Conservation (phyloP, 164 flowering plant species). For the Liriodendron chinense region DNA sequence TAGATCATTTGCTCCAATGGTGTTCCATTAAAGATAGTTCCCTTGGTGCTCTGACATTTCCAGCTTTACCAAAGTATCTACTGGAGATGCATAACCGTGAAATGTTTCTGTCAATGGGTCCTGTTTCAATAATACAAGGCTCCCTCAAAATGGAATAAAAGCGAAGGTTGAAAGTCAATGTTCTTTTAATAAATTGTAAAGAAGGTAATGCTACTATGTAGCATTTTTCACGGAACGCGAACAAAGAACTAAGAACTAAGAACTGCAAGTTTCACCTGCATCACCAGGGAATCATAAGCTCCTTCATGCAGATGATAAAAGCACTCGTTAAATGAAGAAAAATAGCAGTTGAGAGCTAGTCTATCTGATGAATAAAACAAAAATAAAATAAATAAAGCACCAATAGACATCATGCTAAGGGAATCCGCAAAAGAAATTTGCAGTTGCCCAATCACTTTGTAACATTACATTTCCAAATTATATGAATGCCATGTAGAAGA, state of each 20-base stretch:
- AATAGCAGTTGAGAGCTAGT: neutral
- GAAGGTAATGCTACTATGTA: neutral
- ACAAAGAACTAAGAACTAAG: neutral
- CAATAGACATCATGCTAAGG: neutral
- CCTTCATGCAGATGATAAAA: neutral
- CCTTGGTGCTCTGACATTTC: no score
- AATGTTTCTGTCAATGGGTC: neutral
- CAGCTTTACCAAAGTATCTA: neutral
- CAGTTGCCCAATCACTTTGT: neutral
- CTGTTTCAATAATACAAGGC: neutral
- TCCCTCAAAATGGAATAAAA: no score
- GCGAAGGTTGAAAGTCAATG: no score
- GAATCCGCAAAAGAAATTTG: neutral
- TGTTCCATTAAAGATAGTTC: neutral
- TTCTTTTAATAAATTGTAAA: no score
- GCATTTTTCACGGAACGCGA: neutral
- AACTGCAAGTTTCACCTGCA: neutral
- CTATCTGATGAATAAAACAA: neutral
- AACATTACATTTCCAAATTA: constrained; percentile 1
- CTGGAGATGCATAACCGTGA: neutral
- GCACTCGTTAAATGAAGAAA: neutral
- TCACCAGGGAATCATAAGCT: no score
- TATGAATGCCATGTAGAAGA: neutral
- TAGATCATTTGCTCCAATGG: neutral
- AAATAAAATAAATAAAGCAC: neutral